Evolutionary conservation across 73 alveolate genomes (phyloP), one percentile per base, ranked within the genome.

Genomic region (Tetrahymena malaccensis): DNA sequence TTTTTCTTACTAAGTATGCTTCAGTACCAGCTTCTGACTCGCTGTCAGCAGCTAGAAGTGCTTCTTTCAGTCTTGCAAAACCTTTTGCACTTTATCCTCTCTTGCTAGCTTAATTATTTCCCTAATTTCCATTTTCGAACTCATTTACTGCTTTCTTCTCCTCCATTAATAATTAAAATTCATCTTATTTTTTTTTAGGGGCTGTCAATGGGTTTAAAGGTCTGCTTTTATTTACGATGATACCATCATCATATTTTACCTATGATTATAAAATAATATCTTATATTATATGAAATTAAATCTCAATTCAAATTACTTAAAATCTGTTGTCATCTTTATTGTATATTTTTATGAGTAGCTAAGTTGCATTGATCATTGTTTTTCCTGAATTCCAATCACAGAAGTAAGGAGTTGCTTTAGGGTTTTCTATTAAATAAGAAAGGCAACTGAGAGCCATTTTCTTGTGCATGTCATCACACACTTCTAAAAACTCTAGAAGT

Each of bases 371-470:
- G 10, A 98, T 98, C 97, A 98, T 99, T 34, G 99, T 97, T 94
- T 97, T 98, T 35, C 99, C 96, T 93, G 99, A 97, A 96, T 98
- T 98, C 99, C 99, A 99, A 95, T 98, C 99, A 33, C 98, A 97
- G 93, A 99, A 99, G 89, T 99, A 98, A 84, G 98, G 97, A 93
- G 97, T 98, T 43, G 98, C 97, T 85, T 98, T 98, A 84, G 98
- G 98, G 55, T 98, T 98, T 94, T 98, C 99, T 33, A 99, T 97
- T 43, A 99, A 98, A 50, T 99, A 97, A 85, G 99, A 98, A 34
- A 99, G 96, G 84, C 99, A 96, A 93, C 99, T 96, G 44, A 99
- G 97, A 17, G 98, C 97, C 85, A 99, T 97, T 94, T 99, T 97
- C 56, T 98, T 97, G 84, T 98, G 99, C 94, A 97, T 96, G 93